These are phyloP conservation scores for Euryodendron excelsum DNA, from an alignment of 148 eudicot genomes.

Conservation along the genomic window DNA sequence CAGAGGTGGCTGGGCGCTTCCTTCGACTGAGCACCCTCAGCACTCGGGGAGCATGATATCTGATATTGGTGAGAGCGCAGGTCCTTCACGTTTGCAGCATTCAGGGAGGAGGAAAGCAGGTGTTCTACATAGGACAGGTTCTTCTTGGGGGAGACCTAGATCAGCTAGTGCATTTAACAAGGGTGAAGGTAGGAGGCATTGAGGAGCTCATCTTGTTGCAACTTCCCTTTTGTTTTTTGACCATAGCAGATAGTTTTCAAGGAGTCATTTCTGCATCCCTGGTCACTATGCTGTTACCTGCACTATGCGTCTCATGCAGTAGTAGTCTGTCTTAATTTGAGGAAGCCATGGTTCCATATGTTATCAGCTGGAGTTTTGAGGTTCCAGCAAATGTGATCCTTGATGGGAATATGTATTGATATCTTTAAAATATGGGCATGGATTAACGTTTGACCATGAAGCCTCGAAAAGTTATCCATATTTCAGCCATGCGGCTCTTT, in stretches of 20 bases:
- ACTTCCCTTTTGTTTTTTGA: neutral
- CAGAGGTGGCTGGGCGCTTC: slow-evolving; percentile 73
- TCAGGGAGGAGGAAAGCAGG: slow-evolving; percentile 16
- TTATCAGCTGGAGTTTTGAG: neutral
- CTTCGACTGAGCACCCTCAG: slow-evolving; percentile 42
- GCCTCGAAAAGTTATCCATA: neutral
- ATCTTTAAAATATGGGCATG: neutral
- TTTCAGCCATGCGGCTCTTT: too few relatives aligned
- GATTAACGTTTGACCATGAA: neutral
- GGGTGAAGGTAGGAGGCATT: slow-evolving; percentile 13
- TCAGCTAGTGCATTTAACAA: slow-evolving; percentile 12
- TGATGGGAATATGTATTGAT: too few relatives aligned
- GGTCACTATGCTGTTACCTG: neutral
- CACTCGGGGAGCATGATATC: slow-evolving; percentile 12
- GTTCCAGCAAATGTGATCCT: neutral
- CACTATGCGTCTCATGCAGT: neutral
- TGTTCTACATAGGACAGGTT: neutral
- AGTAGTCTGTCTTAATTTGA: neutral
- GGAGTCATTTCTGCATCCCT: neutral
- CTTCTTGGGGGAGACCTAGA: slow-evolving; percentile 26
- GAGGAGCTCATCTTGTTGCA: neutral
- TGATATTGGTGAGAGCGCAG: slow-evolving; percentile 17
- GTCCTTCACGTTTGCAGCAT: slow-evolving; percentile 25
- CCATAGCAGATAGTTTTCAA: neutral
- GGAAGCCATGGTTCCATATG: slow-evolving; percentile 3